These are phyloP conservation scores for Paraconiothyrium sp. DNA, from an alignment of 2,329 filamentous ascomycete genomes.

Conservation along the genomic window DNA sequence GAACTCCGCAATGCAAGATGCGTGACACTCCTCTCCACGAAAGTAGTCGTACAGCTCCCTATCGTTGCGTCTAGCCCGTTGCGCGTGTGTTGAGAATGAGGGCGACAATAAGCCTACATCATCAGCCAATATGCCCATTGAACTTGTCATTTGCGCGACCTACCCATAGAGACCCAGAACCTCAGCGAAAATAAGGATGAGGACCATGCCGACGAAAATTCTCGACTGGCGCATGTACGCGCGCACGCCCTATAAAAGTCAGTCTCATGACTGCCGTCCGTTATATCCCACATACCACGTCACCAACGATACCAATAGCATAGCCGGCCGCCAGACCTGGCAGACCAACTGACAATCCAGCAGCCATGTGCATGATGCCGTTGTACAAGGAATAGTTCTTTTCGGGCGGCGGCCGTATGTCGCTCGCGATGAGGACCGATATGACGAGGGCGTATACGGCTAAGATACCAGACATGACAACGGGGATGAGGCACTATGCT, in stretches of 20 bases:
- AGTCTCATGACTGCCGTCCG: conserved; percentile 18
- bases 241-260: conserved; percentile 72
- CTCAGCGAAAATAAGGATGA: conserved; percentile 98
- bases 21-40: conserved; percentile 30
- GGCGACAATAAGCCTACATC: conserved; percentile 82
- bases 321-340: conserved; percentile 53
- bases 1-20: conserved; percentile 38
- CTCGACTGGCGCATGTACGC: conserved; percentile 96
- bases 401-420: conserved; percentile 76
- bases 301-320: conserved; percentile 94
- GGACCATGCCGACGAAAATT: conserved; percentile 97
- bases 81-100: conserved; percentile 92
- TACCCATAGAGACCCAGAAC: conserved; percentile 97
- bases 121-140: conserved; percentile 22
- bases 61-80: conserved; percentile 58
- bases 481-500: conserved; percentile 79
- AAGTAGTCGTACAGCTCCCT: conserved; percentile 41
- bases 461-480: conserved; percentile 99
- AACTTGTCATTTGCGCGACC: conserved; percentile 39
- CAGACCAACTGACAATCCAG: conserved; percentile 78
- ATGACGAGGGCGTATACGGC: conserved; percentile 98
- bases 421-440: conserved; percentile 91
- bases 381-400: conserved; percentile 85
- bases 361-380: conserved; percentile 92
- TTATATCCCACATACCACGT: conserved; percentile 69